These are phyloP conservation scores for Gentiana macrophylla DNA, from an alignment of 257 asterid genomes.

Conservation along the genomic window DNA sequence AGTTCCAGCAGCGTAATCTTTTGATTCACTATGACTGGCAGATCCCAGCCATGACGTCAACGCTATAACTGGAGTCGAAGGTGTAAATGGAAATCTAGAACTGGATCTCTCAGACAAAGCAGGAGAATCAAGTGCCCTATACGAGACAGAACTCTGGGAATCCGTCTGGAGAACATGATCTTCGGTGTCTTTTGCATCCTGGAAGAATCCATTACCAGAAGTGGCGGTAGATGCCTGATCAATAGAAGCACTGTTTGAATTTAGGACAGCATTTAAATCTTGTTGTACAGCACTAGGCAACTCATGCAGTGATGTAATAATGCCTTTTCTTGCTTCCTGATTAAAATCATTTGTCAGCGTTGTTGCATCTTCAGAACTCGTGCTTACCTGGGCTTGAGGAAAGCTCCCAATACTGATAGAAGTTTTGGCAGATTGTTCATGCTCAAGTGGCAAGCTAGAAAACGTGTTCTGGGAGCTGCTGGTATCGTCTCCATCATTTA, in stretches of 20 bases:
- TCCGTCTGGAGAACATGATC: constrained; percentile 42
- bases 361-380: constrained; percentile 77
- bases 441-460: constrained; percentile 88
- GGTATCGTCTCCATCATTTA: constrained; percentile 68
- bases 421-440: constrained; percentile 66
- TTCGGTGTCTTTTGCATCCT: constrained; percentile 34
- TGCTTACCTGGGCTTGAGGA: constrained; percentile 70
- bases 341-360: constrained; percentile 21
- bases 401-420: constrained; percentile 81
- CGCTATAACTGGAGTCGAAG: constrained; percentile 84
- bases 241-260: constrained; percentile 41
- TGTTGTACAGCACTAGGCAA: constrained; percentile 37
- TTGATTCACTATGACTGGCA: constrained; percentile 44
- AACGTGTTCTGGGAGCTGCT: constrained; percentile 80
- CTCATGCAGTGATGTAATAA: constrained; percentile 26
- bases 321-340: constrained; percentile 33
- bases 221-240: constrained; percentile 45
- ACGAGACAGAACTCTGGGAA: constrained; percentile 50
- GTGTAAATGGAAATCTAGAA: constrained; percentile 37
- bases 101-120: constrained; percentile 59
- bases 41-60: constrained; percentile 91
- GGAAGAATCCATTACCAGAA: constrained; percentile 44
- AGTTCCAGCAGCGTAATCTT: constrained; percentile 41
- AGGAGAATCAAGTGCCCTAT: constrained; percentile 48
- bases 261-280: constrained; percentile 30